A percentile compares a stretch with the other conserved stretches of the same genome.
phyloP scores from a whole-genome alignment of 2,329 filamentous ascomycete species.

The Xylaria sp. region DNA sequence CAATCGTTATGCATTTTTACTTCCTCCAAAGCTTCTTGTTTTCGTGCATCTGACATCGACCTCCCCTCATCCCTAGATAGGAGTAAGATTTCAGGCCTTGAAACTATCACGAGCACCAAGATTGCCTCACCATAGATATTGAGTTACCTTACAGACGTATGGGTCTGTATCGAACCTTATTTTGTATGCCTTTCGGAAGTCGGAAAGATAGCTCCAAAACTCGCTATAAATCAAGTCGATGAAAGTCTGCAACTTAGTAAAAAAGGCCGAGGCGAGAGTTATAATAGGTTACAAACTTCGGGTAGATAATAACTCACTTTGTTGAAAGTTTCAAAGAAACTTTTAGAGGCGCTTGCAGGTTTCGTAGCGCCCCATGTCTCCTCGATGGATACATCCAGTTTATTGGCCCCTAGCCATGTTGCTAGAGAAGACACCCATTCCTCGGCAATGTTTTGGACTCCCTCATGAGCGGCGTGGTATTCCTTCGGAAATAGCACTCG shows the following conservation, averaged over 20 bases:
- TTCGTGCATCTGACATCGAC: conserved; percentile 7
- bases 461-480: conserved; percentile 12
- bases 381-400: conserved; percentile 10
- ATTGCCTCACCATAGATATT: conserved; percentile 13
- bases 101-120: neutral
- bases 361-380: conserved; percentile 12
- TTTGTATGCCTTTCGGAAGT: conserved; percentile 10
- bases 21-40: conserved; percentile 7
- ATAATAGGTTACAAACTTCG: neutral
- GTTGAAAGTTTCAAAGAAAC: conserved; percentile 15
- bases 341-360: neutral
- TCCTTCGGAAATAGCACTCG: conserved; percentile 15
- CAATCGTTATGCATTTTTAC: conserved; percentile 12
- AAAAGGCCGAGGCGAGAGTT: neutral
- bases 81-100: conserved; percentile 1
- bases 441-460: conserved; percentile 4
- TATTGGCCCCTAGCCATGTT: conserved; percentile 3
- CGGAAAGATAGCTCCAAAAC: conserved; percentile 4
- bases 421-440: conserved; percentile 16
- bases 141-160: conserved; percentile 13
- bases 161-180: conserved; percentile 9
- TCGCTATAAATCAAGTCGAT: conserved; percentile 14
- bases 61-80: conserved; percentile 10
- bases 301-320: conserved; percentile 1
- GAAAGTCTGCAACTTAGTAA: conserved; percentile 17